phyloP scores from a whole-genome alignment of 2,329 filamentous ascomycete species.

The Stemphylium vesicarium region DNA sequence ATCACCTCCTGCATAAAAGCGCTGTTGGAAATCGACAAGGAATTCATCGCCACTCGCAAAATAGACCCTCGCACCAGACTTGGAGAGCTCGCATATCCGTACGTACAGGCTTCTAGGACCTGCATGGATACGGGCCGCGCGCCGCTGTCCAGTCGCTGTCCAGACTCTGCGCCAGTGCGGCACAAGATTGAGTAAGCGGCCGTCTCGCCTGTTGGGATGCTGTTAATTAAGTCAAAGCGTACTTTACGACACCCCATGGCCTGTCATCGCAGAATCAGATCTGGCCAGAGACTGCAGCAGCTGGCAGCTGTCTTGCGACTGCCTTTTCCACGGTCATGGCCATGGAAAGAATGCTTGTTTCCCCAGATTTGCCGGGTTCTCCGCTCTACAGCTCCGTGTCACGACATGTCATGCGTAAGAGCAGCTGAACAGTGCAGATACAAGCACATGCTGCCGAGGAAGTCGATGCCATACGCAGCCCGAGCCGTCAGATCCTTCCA shows the following conservation, averaged over 20 bases:
- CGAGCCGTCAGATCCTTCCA: conserved; percentile 23
- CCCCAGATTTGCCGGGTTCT: conserved; percentile 15
- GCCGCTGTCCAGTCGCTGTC: neutral
- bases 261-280: neutral
- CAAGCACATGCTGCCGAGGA: conserved; percentile 20
- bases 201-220: neutral
- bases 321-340: neutral
- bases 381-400: conserved; percentile 1
- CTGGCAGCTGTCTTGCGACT: neutral
- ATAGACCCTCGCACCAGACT: neutral
- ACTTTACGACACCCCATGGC: neutral
- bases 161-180: neutral
- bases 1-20: neutral
- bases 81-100: neutral
- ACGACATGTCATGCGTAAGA: neutral
- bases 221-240: neutral
- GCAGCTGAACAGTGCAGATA: neutral
- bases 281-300: neutral
- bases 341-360: conserved; percentile 10
- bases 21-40: neutral
- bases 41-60: neutral
- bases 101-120: neutral
- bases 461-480: conserved; percentile 3
- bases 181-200: neutral
- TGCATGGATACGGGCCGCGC: neutral